Evolutionary conservation across 371 early-diverging fungal species (phyloP), one percentile per base, ranked within the genome.

Genomic region (Mucor racemosus): DNA sequence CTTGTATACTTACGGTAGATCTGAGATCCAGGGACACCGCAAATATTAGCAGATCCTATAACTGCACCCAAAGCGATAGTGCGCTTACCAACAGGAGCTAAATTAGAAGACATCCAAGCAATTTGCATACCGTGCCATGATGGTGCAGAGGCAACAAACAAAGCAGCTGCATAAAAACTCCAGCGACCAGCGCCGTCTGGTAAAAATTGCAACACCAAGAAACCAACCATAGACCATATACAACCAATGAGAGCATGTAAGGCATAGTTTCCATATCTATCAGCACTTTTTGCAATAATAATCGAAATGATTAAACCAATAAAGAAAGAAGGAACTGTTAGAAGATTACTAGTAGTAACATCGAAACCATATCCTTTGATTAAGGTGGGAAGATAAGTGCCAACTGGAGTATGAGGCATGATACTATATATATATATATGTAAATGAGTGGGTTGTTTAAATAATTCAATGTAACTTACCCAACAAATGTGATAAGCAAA

Each of bases 51-150:
- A n/a, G 72, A 71, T 11, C 75, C 80, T 66, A 82, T 74, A 17
- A 72, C 76, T n/a, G 79, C 72, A 39, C 79, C 79, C 7, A 84
- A 53, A 4, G 80, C 81, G 14, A 84, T 67, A 0, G 82, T 77
- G 9, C 84, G 74, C 44, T 84, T 84, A 19, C 84, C 84, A 17
- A 73, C 67, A 13, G 82, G 82, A 13, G 84, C 82, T 3, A 83
- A 66, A 55, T 82, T 85, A 15, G 76, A 76, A 10, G 85, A 74
- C 71, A 84, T 80, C 86, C 86, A 84, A 14, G 82, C 83, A 26
- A 82, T 79, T 57, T 83, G 68, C 64, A 86, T 79, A 21, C 82
- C 80, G 42, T 84, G 83, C 81, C 79, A 86, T 54, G 73, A 73
- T 4, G 83, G 68, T 9, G 62, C 46, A 46, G 73, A 64, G 26